phyloP scores from a whole-genome alignment of 129 eudicot genomes.

The Apium graveolens region DNA sequence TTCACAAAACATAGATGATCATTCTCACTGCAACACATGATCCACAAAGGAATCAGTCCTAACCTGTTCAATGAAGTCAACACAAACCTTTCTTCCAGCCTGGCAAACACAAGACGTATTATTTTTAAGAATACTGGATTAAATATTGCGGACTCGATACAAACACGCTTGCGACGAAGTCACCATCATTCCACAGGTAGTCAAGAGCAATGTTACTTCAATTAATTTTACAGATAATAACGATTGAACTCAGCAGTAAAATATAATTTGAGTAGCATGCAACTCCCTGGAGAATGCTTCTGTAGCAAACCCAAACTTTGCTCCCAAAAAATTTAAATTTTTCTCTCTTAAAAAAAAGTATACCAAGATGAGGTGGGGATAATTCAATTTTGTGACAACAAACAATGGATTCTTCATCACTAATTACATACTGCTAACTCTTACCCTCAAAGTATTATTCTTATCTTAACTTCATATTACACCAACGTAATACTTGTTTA shows the following conservation, averaged over 20 bases:
- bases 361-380: background rate
- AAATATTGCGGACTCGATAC: background rate
- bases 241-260: background rate
- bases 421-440: background rate
- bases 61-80: slow-evolving; percentile 76
- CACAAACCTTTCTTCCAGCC: slow-evolving; percentile 67
- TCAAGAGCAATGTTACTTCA: background rate
- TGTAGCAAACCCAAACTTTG: background rate
- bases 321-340: background rate
- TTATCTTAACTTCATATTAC: background rate
- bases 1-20: slow-evolving; percentile 8
- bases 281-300: background rate
- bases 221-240: background rate
- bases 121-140: background rate
- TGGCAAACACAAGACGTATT: slow-evolving; percentile 26
- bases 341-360: background rate
- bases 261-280: background rate
- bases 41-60: slow-evolving; percentile 13
- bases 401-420: background rate
- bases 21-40: slow-evolving; percentile 10
- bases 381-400: background rate
- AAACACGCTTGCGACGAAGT: background rate
- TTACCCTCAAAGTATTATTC: background rate
- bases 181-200: background rate
- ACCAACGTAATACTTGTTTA: background rate